Evolutionary conservation across 495 filamentous ascomycete species (phyloP).

Genomic region (Hypoxylon lienhwacheense): DNA sequence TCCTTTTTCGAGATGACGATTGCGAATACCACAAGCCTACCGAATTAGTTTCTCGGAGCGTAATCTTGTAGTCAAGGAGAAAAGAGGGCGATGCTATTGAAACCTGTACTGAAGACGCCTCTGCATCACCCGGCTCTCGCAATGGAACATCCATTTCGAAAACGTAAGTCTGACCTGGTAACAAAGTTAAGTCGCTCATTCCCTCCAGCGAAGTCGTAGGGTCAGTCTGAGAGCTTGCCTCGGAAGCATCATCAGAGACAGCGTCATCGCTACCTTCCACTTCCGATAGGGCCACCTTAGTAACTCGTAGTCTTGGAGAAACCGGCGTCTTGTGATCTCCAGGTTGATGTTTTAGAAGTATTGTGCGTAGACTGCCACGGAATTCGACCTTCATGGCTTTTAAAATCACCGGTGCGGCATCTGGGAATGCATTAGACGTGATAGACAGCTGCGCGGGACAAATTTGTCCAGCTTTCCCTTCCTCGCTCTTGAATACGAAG

Average conservation of each 20-base stretch:
- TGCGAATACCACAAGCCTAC: slow-evolving; percentile 60
- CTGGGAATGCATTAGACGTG: slow-evolving; percentile 65
- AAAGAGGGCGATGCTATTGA: slow-evolving; percentile 65
- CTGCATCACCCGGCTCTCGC: slow-evolving; percentile 77
- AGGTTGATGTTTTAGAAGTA: slow-evolving; percentile 49
- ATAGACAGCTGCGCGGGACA: slow-evolving; percentile 73
- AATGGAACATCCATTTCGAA: slow-evolving; percentile 72
- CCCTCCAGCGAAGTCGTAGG: slow-evolving; percentile 22
- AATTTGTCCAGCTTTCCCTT: slow-evolving; percentile 83
- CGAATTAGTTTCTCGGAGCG: slow-evolving; percentile 49
- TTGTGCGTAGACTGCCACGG: slow-evolving; percentile 66
- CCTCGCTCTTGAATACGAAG: slow-evolving; percentile 70
- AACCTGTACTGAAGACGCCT: slow-evolving; percentile 65
- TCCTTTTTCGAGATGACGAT: slow-evolving; percentile 46
- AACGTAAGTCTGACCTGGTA: slow-evolving; percentile 67
- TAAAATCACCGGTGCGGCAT: slow-evolving; percentile 65
- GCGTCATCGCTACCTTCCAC: slow-evolving; percentile 17
- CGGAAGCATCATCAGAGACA: slow-evolving; percentile 25
- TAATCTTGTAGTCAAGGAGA: slow-evolving; percentile 65
- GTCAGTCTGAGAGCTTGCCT: slow-evolving; percentile 8
- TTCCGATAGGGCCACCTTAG: slow-evolving; percentile 37
- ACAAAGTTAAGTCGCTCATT: slow-evolving; percentile 65
- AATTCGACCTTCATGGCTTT: slow-evolving; percentile 66
- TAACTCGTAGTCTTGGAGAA: slow-evolving; percentile 23
- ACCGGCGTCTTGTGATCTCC: neutral